Base-by-base conservation (phyloP, 805 yeast genomes). In the Candida maltosa region DNA sequence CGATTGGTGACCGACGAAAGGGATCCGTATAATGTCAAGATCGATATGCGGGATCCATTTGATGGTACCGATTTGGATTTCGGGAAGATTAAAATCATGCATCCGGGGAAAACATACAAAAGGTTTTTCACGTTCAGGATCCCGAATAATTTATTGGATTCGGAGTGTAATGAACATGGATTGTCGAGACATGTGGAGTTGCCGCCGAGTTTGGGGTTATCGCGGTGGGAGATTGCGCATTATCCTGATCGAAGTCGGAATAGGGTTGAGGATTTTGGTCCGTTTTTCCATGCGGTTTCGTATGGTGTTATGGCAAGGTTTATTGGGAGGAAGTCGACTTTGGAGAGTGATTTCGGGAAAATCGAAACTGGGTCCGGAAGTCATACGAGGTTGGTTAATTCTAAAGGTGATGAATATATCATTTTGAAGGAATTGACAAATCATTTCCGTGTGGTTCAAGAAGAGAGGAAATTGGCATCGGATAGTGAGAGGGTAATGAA, bases 91-190 rank as follows among this genome's bases (percentile, higher is more conserved):
- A 42, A 40, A 21, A 12, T 21, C 1, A 40, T 60, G 11, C 16
- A 20, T 11, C 61, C 65, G 0, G 46, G 49, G 2, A 29, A 31
- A 9, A 12, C 21, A 14, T 62, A 60, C 44, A 66, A 66, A 45
- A 47, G 70, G 11, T 62, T 59, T 37, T 66, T 66, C 47, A 64
- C 68, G 1, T 66, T 66, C 47, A 60, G 58, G 35, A 53, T 65
- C 32, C 72, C 72, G 1, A 47, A 46, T 8, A 45, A 46, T 7
- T 43, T 65, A 16, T 49, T 66, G 39, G 72, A 66, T 41, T 47
- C 60, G 1, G 61, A 60, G 41, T 65, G 70, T 37, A 47, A 47
- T 15, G 58, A 50, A 22, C 64, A 62, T 37, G 47, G 47, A 33
- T 41, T 58, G 26, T 35, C 48, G 3, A 45, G 44, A 19, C 71